Percentiles rank a stretch among this genome's conserved stretches.
phyloP scores from a whole-genome alignment of 2,329 filamentous ascomycete species.

The Neurospora crassa region DNA sequence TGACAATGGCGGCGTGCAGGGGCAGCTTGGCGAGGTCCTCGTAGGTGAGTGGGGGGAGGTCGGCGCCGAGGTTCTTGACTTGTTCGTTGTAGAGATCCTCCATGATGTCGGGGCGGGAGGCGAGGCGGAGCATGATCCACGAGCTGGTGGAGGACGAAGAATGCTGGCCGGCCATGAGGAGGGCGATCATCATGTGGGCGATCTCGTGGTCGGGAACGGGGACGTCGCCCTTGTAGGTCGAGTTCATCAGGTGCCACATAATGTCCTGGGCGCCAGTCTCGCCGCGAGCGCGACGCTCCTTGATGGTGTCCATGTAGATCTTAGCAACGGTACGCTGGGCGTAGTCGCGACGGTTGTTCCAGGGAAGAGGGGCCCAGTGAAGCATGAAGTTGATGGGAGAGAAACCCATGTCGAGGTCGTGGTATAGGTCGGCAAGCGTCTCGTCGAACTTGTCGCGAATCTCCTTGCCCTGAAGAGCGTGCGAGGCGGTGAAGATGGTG shows the following conservation, averaged over 20 bases:
- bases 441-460: slow-evolving; percentile 62
- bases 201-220: slow-evolving; percentile 65
- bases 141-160: slow-evolving; percentile 67
- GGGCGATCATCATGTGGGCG: slow-evolving; percentile 77
- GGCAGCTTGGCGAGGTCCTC: slow-evolving; percentile 71
- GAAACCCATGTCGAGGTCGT: slow-evolving; percentile 74
- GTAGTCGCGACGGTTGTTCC: slow-evolving; percentile 61
- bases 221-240: slow-evolving; percentile 64
- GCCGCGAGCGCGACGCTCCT: slow-evolving; percentile 43
- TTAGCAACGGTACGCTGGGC: slow-evolving; percentile 67
- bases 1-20: slow-evolving; percentile 75
- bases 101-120: slow-evolving; percentile 57
- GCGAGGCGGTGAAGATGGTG: slow-evolving; percentile 72
- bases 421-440: slow-evolving; percentile 66
- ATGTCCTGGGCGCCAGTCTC: slow-evolving; percentile 50
- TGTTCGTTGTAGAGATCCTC: slow-evolving; percentile 74
- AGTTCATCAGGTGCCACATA: slow-evolving; percentile 72
- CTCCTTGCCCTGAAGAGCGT: slow-evolving; percentile 66
- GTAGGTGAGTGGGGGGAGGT: slow-evolving; percentile 65
- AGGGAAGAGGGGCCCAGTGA: slow-evolving; percentile 68
- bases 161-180: slow-evolving; percentile 79
- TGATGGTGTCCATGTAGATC: slow-evolving; percentile 66
- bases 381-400: slow-evolving; percentile 74
- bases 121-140: slow-evolving; percentile 69
- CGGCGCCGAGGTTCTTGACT: slow-evolving; percentile 58